These are phyloP conservation scores for Daldinia sp. DNA, from an alignment of 2,329 filamentous ascomycete species.

Conservation along the genomic window DNA sequence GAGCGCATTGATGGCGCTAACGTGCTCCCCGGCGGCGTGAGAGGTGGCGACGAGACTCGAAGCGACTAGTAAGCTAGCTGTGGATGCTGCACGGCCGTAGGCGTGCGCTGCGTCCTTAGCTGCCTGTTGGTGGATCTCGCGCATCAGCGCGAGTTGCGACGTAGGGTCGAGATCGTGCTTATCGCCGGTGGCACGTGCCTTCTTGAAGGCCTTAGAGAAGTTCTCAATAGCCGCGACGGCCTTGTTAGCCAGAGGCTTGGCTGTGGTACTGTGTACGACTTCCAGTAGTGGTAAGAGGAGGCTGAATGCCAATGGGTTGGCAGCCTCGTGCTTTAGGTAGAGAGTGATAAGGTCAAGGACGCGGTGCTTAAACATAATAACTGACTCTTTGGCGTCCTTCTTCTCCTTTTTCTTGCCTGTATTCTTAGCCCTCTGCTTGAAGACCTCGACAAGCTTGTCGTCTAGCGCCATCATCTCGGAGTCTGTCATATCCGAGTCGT, in stretches of 20 bases:
- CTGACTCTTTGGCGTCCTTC: slow-evolving; percentile 87
- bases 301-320: slow-evolving; percentile 73
- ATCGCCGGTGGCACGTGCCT: slow-evolving; percentile 60
- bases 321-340: slow-evolving; percentile 83
- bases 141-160: slow-evolving; percentile 68
- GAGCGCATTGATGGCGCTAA: slow-evolving; percentile 69
- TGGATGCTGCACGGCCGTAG: slow-evolving; percentile 81
- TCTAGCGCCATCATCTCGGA: slow-evolving; percentile 95
- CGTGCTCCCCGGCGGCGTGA: slow-evolving; percentile 55
- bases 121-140: slow-evolving; percentile 76
- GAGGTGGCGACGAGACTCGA: slow-evolving; percentile 69
- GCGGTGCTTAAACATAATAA: slow-evolving; percentile 94
- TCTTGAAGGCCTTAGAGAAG: slow-evolving; percentile 76
- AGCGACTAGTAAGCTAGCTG: slow-evolving; percentile 75
- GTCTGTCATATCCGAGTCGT: slow-evolving; percentile 89
- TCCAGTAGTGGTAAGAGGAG: slow-evolving; percentile 81
- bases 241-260: slow-evolving; percentile 80
- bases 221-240: slow-evolving; percentile 77
- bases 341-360: slow-evolving; percentile 89
- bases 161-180: slow-evolving; percentile 53
- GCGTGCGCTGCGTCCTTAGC: slow-evolving; percentile 59
- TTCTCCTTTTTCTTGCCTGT: slow-evolving; percentile 81
- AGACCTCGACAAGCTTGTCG: slow-evolving; percentile 83
- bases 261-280: slow-evolving; percentile 80
- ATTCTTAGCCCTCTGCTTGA: slow-evolving; percentile 79